Evolutionary conservation across 371 early-diverging fungal species (phyloP), one percentile per base, ranked within the genome.

Genomic region (Mucor circinelloides): DNA sequence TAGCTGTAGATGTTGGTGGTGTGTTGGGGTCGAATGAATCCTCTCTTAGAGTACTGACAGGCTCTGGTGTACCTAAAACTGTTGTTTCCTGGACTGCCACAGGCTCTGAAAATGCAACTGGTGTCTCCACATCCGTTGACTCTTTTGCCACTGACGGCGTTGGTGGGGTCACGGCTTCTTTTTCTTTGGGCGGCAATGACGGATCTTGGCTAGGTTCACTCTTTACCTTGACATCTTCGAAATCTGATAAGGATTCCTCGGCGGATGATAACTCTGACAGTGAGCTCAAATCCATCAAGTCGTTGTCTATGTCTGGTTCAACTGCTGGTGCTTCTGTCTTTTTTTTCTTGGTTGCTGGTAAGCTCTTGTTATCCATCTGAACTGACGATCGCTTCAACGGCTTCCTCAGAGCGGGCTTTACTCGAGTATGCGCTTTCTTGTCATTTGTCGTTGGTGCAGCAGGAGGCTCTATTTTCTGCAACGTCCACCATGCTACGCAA

Each of bases 401-500:
- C 60, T 63, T 67, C 58, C 63, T 77, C 7, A 72, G 27, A 2
- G 66, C 72, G n/a, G 79, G 81, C 32, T 82, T 84, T 25, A 66
- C 64, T 48, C 57, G 71, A 0, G 71, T 66, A 38, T 77, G 77
- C 38, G 75, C 60, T n/a, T 73, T 72, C 7, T 75, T 77, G 21
- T 69, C 69, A 69, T 67, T 57, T 19, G 70, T 31, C 4, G 44
- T 19, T 19, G 44, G 0, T 8, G 44, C 44, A 5, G 44, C 19
- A 17, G 86, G 87, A 8, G 88, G 86, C 10, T 76, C 79, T 12
- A 81, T 72, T 31, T 78, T 76, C 10, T 77, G 75, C 60, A 89
- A 68, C 32, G 86, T 81, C 89, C 90, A 89, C 86, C 85, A 89
- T 36, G 87, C 89, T 87, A 73, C 13, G 32, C 2, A 28, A 10